phyloP scores from a whole-genome alignment of 192 early-diverging fungal species.

The Rhizophagus prolifer region DNA sequence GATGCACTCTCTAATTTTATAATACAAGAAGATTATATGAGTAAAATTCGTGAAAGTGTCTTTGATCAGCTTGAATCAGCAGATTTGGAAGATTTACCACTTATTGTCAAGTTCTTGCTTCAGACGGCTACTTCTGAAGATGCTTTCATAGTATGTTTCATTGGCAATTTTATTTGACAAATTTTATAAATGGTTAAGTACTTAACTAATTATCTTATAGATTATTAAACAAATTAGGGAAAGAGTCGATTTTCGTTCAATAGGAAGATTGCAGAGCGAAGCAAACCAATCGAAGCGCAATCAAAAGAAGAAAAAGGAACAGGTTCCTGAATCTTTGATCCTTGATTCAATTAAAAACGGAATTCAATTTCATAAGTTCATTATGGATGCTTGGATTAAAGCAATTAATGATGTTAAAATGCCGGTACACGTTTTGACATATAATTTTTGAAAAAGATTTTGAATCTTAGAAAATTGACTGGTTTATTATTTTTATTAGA shows the following conservation, averaged over 20 bases:
- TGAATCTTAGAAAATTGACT: background rate
- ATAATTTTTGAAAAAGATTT: background rate
- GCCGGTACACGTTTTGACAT: slow-evolving; percentile 38
- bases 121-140: slow-evolving; percentile 59
- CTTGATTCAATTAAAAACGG: slow-evolving; percentile 66
- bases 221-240: slow-evolving; percentile 50
- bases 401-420: slow-evolving; percentile 49
- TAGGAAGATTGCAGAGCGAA: slow-evolving; percentile 47
- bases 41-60: slow-evolving; percentile 57
- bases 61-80: slow-evolving; percentile 62
- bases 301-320: slow-evolving; percentile 24
- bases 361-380: slow-evolving; percentile 64
- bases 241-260: slow-evolving; percentile 63
- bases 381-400: slow-evolving; percentile 71
- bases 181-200: background rate
- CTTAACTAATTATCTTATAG: slow-evolving; percentile 25
- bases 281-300: slow-evolving; percentile 17
- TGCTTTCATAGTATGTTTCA: slow-evolving; percentile 36
- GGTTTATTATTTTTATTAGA: slow-evolving; percentile 29
- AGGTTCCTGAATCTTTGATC: slow-evolving; percentile 50
- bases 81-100: slow-evolving; percentile 67
- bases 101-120: slow-evolving; percentile 72
- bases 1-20: slow-evolving; percentile 73
- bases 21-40: slow-evolving; percentile 45
- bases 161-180: background rate